These are phyloP conservation scores for Psilocybe subaeruginosa DNA, from an alignment of 768 basidiomycete species.

Conservation along the genomic window DNA sequence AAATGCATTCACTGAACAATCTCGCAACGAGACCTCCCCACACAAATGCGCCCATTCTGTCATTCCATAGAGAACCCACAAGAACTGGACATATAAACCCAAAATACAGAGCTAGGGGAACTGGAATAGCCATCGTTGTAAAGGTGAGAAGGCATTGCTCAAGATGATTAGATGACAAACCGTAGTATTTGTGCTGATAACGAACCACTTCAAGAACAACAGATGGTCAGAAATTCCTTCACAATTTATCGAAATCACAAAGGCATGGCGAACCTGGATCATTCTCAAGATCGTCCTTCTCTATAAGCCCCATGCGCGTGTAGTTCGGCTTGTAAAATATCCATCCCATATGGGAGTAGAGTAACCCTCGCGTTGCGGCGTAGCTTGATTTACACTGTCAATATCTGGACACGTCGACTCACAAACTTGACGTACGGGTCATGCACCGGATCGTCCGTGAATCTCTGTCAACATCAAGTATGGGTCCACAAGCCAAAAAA, in stretches of 20 bases:
- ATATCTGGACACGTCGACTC: neutral
- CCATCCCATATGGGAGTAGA: slow-evolving; percentile 86
- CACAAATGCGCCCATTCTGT: slow-evolving; percentile 66
- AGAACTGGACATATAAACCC: slow-evolving; percentile 62
- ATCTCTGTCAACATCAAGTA: slow-evolving; percentile 44
- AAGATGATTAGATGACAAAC: slow-evolving; percentile 28
- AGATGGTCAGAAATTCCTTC: neutral
- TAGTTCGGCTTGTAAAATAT: slow-evolving; percentile 80
- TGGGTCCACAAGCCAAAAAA: neutral
- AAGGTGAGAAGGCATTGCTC: neutral
- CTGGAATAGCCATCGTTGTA: slow-evolving; percentile 20
- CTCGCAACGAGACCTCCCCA: slow-evolving; percentile 73
- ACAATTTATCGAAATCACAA: neutral
- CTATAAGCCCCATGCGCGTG: slow-evolving; percentile 61
- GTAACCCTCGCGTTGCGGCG: slow-evolving; percentile 70
- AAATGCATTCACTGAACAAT: slow-evolving; percentile 47
- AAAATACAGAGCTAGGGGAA: slow-evolving; percentile 60
- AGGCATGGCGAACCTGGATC: slow-evolving; percentile 58
- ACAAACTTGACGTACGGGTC: slow-evolving; percentile 52
- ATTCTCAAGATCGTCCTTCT: slow-evolving; percentile 65
- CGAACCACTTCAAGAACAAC: slow-evolving; percentile 51
- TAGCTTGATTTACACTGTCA: slow-evolving; percentile 46
- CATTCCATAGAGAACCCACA: slow-evolving; percentile 62
- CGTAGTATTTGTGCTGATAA: slow-evolving; percentile 72
- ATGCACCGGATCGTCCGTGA: slow-evolving; percentile 69